Percentiles rank a stretch among this genome's conserved stretches.
phyloP scores from a whole-genome alignment of 768 basidiomycete genomes.

The Trametes cingulata region DNA sequence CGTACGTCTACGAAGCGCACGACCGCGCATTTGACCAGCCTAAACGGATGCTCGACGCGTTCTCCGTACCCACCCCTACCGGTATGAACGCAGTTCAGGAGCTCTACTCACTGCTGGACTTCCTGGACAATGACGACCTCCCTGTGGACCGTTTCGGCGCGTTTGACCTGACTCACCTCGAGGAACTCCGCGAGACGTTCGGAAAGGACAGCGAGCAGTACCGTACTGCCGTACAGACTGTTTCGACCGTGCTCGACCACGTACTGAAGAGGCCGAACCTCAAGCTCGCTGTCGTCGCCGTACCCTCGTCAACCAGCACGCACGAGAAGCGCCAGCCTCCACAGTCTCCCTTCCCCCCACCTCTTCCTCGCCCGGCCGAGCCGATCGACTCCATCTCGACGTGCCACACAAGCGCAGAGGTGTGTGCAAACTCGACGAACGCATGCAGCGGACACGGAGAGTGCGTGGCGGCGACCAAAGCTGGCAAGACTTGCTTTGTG shows the following conservation, averaged over 20 bases:
- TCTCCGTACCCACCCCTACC: conserved; percentile 40
- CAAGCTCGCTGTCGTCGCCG: conserved; percentile 56
- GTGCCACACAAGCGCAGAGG: conserved; percentile 56
- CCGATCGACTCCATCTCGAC: conserved; percentile 61
- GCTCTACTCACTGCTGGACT: conserved; percentile 50
- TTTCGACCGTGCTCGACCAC: conserved; percentile 51
- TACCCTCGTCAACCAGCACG: conserved; percentile 38
- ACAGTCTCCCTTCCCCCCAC: conserved; percentile 18
- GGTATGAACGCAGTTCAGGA: conserved; percentile 43
- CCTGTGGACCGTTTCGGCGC: conserved; percentile 56
- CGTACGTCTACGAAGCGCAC: conserved; percentile 49
- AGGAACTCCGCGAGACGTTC: conserved; percentile 45
- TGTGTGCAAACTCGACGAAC: conserved; percentile 63
- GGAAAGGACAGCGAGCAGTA: conserved; percentile 61
- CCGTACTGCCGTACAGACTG: conserved; percentile 40
- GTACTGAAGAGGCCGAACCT: conserved; percentile 42
- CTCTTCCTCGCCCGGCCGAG: conserved; percentile 42
- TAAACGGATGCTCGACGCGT: conserved; percentile 39
- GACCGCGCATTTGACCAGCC: conserved; percentile 33
- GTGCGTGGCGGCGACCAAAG: conserved; percentile 61
- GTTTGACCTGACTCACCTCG: conserved; percentile 55
- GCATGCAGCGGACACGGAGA: conserved; percentile 70
- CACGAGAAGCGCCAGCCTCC: conserved; percentile 8
- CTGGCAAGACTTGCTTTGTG: conserved; percentile 53
- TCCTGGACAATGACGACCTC: conserved; percentile 49